Evolutionary conservation across 345 rosid species (phyloP).

Genomic region (Hibiscus trionum): DNA sequence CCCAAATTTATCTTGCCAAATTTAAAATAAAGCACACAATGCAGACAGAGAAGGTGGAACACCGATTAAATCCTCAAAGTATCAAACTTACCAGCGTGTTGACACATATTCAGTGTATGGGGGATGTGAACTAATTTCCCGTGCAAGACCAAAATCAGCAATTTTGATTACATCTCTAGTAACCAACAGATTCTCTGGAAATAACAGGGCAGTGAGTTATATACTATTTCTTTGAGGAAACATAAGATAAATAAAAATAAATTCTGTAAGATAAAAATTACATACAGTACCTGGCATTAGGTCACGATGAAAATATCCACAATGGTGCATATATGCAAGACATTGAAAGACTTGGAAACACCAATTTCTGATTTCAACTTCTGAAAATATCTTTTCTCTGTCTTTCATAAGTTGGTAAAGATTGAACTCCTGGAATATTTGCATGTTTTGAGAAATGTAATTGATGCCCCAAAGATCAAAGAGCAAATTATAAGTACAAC

Average conservation of each 20-base stretch:
- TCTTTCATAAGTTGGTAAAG: neutral
- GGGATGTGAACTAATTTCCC: slow-evolving; percentile 75
- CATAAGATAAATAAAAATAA: neutral
- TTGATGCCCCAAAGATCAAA: neutral
- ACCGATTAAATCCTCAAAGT: neutral
- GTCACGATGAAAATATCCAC: slow-evolving; percentile 94
- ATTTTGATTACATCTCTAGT: slow-evolving; percentile 64
- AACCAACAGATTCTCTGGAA: slow-evolving; percentile 74
- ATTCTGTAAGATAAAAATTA: neutral
- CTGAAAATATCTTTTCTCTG: slow-evolving; percentile 55
- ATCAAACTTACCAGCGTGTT: slow-evolving; percentile 71
- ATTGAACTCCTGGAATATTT: slow-evolving; percentile 31
- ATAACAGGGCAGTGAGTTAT: neutral
- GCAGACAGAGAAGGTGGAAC: neutral
- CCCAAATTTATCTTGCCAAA: too few species aligned
- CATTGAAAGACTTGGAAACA: slow-evolving; percentile 96
- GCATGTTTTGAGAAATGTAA: neutral
- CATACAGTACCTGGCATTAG: slow-evolving; percentile 76
- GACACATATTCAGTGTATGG: slow-evolving; percentile 90
- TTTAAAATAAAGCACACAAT: too few species aligned
- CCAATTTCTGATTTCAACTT: slow-evolving; percentile 77
- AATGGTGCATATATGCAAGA: slow-evolving; percentile 87
- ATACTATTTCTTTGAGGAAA: neutral
- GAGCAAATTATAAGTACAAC: neutral
- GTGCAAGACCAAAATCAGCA: slow-evolving; percentile 97